Base-by-base conservation (phyloP, 352 stramenopile species). In the Phytophthora colocasiae region DNA sequence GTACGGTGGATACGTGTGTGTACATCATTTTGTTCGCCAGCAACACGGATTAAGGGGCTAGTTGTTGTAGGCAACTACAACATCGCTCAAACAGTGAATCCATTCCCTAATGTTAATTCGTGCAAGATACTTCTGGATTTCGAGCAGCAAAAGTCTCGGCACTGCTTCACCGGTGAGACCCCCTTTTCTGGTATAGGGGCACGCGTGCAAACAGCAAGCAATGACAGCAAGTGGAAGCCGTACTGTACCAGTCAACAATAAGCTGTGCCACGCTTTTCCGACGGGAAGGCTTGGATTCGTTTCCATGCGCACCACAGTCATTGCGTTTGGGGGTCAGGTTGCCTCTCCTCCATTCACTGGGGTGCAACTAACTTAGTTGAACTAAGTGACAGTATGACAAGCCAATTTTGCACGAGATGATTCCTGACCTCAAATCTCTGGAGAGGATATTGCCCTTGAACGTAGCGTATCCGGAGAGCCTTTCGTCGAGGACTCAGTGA, bases 311-410 rank as follows among this genome's bases (percentile, higher is more conserved):
- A 44, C 12, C 48, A 48, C 54, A 48, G 26, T 59, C 40, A 49
- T 31, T 31, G 43, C 36, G 12, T 34, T 34, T 43, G 12, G 36
- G 65, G 24, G 24, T 49, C 32, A 54, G 32, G 43, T 54, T 48
- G 65, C 40, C 22, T 11, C 49, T 79, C 40, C 39, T 29, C 58
- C 58, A 66, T 11, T 34, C 48, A 49, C 9, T 48, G 40, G 27
- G 22, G 34, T 49, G 32, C 44, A 41, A n/a, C 31, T 22, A 22
- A 22, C 22, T 22, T 22, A 22, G 22, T 22, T 22, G 22, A 22
- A 22, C 22, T 48, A 19, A 15, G 8, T 48, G 45, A 52, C 31
- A 46, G 32, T 19, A 79, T 40, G 71, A 71, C 60, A 83, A 83
- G 63, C 78, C 78, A 65, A 78, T 66, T 19, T 15, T 41, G 17